Conservation (phyloP, 306 rosid genomes). For the Astragalus membranaceus region DNA sequence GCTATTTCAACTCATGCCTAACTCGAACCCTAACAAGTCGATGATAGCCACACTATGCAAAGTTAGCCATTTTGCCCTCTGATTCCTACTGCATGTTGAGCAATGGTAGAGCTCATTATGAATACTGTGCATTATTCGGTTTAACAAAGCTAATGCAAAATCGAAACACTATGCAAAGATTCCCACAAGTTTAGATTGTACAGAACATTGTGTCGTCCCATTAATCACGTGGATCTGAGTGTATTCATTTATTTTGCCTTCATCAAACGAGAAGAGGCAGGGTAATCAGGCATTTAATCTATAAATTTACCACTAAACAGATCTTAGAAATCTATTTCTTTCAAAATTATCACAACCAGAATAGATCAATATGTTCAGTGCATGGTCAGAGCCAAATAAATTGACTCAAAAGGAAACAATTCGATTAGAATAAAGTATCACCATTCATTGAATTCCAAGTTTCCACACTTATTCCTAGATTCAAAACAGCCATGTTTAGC, state of each 20-base stretch:
- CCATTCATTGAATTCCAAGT: constrained; percentile 7
- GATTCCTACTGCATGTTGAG: neutral
- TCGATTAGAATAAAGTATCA: neutral
- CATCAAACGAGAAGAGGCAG: neutral
- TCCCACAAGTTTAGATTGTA: neutral
- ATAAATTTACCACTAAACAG: neutral
- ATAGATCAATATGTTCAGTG: neutral
- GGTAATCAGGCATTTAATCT: neutral
- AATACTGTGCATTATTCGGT: neutral
- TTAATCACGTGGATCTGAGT: neutral
- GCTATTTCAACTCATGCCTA: neutral
- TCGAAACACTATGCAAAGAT: too few relatives aligned
- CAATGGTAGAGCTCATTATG: neutral
- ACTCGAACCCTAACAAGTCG: too few relatives aligned
- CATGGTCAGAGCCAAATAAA: neutral
- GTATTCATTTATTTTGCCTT: neutral
- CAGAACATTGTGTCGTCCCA: neutral
- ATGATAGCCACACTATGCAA: too few relatives aligned
- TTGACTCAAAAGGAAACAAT: neutral
- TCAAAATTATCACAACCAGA: neutral
- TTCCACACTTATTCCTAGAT: constrained; percentile 28
- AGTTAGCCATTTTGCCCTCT: too few relatives aligned
- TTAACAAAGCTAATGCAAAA: too few relatives aligned
- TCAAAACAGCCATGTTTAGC: constrained; percentile 2
- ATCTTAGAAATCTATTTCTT: neutral